phyloP scores from a whole-genome alignment of 2,329 filamentous ascomycete genomes.

The Xylaria polymorpha region DNA sequence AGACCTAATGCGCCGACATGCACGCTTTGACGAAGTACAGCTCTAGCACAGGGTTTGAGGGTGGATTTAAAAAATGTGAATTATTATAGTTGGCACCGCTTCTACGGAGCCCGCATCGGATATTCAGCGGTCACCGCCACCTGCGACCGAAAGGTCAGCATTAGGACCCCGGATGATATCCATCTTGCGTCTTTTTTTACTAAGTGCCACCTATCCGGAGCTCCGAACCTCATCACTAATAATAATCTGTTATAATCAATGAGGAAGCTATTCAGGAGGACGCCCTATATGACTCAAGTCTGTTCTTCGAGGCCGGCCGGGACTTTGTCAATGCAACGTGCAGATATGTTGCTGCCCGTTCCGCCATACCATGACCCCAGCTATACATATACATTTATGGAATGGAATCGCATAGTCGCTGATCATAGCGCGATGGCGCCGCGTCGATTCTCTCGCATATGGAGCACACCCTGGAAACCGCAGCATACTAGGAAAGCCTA shows the following conservation, averaged over 20 bases:
- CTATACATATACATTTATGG: conserved; percentile 31
- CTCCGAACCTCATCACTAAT: conserved; percentile 13
- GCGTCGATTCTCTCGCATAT: conserved; percentile 82
- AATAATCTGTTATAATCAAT: conserved; percentile 7
- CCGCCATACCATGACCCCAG: conserved; percentile 18
- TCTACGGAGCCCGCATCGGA: background rate
- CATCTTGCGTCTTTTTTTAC: background rate
- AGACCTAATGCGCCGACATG: conserved; percentile 3
- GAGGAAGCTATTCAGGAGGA: conserved; percentile 1
- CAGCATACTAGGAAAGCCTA: conserved; percentile 93
- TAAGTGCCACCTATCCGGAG: conserved; percentile 17
- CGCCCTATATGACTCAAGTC: background rate
- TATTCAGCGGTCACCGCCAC: conserved; percentile 16
- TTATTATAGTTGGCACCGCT: conserved; percentile 13
- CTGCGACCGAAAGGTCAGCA: conserved; percentile 17
- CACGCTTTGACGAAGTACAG: background rate
- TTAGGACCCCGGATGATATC: conserved; percentile 16
- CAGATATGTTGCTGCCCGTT: conserved; percentile 8
- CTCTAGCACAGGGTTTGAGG: conserved; percentile 8
- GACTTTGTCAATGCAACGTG: conserved; percentile 3
- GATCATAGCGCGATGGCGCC: conserved; percentile 81
- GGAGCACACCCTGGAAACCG: conserved; percentile 86
- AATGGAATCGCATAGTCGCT: conserved; percentile 23
- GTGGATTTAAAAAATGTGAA: conserved; percentile 7
- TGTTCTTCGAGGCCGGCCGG: conserved; percentile 4